Evolutionary conservation across 306 rosid species (phyloP), one percentile per base, ranked within the genome.

Genomic region (Chamaecrista fasciculata): DNA sequence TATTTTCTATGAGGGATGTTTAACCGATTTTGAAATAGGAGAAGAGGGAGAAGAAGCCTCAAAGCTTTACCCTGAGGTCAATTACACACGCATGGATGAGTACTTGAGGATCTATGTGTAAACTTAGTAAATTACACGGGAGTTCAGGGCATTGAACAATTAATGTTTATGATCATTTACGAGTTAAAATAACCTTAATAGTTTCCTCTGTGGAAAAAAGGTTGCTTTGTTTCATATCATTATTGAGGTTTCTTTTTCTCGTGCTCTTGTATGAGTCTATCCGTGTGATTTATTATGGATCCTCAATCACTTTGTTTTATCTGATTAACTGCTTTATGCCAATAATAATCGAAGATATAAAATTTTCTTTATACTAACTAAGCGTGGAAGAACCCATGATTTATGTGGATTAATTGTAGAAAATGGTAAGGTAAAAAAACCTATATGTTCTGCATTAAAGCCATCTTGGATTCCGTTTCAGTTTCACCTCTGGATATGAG

Each of bases 31-130:
- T 52, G 86, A 87, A 50, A 78, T 92, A 5, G 88, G 85, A 50
- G 85, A 81, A 48, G 77, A 79, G 15, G 94, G 78, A 61, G 87
- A 86, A 75, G 98, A 92, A 81, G 98, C 98, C 6, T 87, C 98
- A 6, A 5, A 80, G 68, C 96, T 92, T 37, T 92, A 86, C 71
- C 98, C 98, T 28, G 95, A 92, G 15, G 93, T 90, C 20, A 76
- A 80, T 1, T 92, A 89, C 79, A 89, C 74, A 6, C 84, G 91
- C 66, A 83, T 92, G 88, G 89, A 89, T 59, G 86, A 89, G 11
- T 86, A 72, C 75, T 72, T 92, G 5, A 36, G 78, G 61, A 11
- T 68, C 40, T 85, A 76, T 66, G 67, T 74, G 9, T 84, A 34
- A 33, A 58, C 16, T 18, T 7, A 21, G 11, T 51, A 3, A 11